Evolutionary conservation across 495 filamentous ascomycete species (phyloP).

Genomic region (Penicillium goetzii): DNA sequence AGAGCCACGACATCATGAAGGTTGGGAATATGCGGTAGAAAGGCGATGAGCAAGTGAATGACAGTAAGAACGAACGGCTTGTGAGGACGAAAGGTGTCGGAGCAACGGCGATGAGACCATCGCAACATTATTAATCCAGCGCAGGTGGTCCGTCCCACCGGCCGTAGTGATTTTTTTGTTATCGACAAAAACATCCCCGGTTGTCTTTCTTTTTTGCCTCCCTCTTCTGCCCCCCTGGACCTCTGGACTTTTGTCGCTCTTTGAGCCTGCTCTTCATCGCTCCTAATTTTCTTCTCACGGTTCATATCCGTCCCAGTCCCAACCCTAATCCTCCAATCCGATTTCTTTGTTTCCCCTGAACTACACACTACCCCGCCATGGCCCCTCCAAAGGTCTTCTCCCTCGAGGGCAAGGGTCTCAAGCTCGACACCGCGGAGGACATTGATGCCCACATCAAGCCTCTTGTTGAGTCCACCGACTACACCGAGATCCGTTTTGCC

Average conservation of each 20-base stretch:
- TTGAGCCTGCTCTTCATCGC: conserved; percentile 7
- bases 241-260: conserved; percentile 15
- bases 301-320: not conserved
- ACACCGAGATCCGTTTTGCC: conserved; percentile 80
- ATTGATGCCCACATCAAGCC: conserved; percentile 81
- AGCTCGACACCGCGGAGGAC: conserved; percentile 84
- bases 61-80: conserved; percentile 3
- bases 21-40: not conserved
- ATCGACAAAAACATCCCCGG: conserved; percentile 28
- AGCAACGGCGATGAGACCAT: conserved; percentile 20
- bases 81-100: conserved; percentile 11
- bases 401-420: conserved; percentile 86
- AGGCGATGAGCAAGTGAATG: conserved; percentile 4
- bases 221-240: conserved; percentile 15
- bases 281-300: conserved; percentile 1
- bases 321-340: conserved; percentile 8
- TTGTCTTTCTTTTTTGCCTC: conserved; percentile 14
- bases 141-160: conserved; percentile 21
- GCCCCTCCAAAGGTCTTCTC: conserved; percentile 76
- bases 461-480: conserved; percentile 69
- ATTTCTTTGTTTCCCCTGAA: conserved; percentile 27
- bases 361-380: conserved; percentile 51
- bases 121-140: conserved; percentile 38
- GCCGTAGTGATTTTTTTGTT: conserved; percentile 34
- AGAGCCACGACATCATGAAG: conserved; percentile 47